These are phyloP conservation scores for Vitis amurensis DNA, from an alignment of 164 flowering plant species.

Conservation along the genomic window DNA sequence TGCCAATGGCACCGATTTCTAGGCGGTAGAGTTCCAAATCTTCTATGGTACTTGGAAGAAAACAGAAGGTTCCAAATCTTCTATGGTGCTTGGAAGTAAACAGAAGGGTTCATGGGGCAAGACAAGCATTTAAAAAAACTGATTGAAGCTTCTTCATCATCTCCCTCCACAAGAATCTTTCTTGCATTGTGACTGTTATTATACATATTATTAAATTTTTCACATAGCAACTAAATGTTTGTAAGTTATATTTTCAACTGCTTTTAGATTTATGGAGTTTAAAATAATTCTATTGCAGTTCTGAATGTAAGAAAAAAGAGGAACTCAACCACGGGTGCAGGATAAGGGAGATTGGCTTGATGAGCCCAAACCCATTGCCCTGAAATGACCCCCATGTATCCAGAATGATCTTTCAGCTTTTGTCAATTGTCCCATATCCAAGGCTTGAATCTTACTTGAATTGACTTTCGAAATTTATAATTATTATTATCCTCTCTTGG, in stretches of 20 bases:
- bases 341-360: background rate
- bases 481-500: too few relatives aligned
- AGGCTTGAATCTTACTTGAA: too few relatives aligned
- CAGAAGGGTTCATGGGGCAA: too few relatives aligned
- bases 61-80: background rate
- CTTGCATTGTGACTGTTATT: conserved; percentile 2
- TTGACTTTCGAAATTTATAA: too few relatives aligned
- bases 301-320: background rate
- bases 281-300: background rate
- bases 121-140: too few relatives aligned
- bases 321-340: background rate
- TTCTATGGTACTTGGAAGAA: background rate
- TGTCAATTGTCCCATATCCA: too few relatives aligned
- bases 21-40: conserved; percentile 40
- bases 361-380: background rate
- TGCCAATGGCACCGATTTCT: conserved; percentile 67
- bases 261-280: background rate
- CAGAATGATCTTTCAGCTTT: too few relatives aligned
- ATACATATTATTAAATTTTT: conserved; percentile 8
- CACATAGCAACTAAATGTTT: conserved; percentile 23
- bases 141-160: background rate
- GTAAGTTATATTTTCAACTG: conserved; percentile 12
- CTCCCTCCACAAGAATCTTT: background rate
- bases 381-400: too few relatives aligned
- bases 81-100: background rate